A percentile compares a stretch with the other conserved stretches of the same genome.
Conservation (phyloP, 2,329 filamentous ascomycete genomes). For the Phialophora expanda region DNA sequence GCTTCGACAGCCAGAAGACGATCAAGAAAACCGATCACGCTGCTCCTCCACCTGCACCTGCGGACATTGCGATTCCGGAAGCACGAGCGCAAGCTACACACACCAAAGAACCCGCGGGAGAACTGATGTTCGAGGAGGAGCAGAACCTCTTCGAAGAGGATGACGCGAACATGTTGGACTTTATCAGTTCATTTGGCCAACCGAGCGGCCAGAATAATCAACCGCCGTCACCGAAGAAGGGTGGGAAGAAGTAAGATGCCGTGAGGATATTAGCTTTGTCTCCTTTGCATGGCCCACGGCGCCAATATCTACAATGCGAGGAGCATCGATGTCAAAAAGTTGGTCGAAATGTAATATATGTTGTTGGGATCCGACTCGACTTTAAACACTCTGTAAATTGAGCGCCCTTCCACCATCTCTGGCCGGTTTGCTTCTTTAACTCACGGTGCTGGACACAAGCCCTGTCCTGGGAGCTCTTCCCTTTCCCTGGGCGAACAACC, state of each 20-base stretch:
- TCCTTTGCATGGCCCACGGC: background rate
- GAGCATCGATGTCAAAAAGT: background rate
- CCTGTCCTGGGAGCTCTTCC: background rate
- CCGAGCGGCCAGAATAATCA: constrained; percentile 40
- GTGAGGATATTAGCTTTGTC: background rate
- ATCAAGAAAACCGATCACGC: constrained; percentile 38
- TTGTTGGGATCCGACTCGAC: background rate
- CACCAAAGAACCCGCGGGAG: constrained; percentile 43
- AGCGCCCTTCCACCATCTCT: background rate
- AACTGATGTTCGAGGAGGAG: constrained; percentile 49
- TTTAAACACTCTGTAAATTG: background rate
- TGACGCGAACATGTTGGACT: constrained; percentile 62
- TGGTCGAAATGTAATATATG: background rate
- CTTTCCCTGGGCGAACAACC: background rate
- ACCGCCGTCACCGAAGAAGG: constrained; percentile 42
- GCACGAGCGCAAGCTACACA: constrained; percentile 50
- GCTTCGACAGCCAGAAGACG: constrained; percentile 68
- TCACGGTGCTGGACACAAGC: background rate
- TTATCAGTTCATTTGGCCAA: constrained; percentile 59
- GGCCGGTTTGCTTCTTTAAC: background rate
- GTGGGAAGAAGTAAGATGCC: constrained; percentile 31
- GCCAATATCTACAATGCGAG: background rate
- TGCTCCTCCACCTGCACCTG: constrained; percentile 17
- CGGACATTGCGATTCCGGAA: constrained; percentile 2
- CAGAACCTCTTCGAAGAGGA: constrained; percentile 54